Evolutionary conservation across 2,329 filamentous ascomycete genomes (phyloP).

Genomic region (Neocucurbitaria cava): DNA sequence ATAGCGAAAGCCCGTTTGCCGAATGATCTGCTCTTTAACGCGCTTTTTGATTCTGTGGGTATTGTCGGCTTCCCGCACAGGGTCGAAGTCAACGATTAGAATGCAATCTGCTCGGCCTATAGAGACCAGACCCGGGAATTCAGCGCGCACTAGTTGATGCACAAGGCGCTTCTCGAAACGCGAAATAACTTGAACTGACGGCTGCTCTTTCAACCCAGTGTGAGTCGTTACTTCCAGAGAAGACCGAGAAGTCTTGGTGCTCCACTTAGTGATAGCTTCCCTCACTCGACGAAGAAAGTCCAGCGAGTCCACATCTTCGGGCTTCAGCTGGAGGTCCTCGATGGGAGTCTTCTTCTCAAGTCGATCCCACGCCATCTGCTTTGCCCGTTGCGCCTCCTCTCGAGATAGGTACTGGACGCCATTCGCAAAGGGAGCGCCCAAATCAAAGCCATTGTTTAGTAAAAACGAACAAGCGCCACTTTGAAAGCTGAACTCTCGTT

Average conservation of each 20-base stretch:
- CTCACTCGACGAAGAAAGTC: conserved; percentile 59
- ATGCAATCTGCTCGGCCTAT: conserved; percentile 53
- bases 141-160: conserved; percentile 69
- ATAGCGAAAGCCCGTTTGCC: conserved; percentile 59
- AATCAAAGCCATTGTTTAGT: conserved; percentile 63
- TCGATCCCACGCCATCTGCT: conserved; percentile 53
- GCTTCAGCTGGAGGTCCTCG: conserved; percentile 58
- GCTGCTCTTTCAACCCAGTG: conserved; percentile 30
- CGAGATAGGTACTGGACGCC: conserved; percentile 70
- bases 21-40: conserved; percentile 50
- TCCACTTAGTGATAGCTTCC: conserved; percentile 57
- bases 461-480: conserved; percentile 69
- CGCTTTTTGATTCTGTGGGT: conserved; percentile 45
- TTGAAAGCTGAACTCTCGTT: conserved; percentile 66
- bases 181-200: conserved; percentile 28
- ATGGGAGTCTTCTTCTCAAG: conserved; percentile 46
- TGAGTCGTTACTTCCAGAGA: conserved; percentile 39
- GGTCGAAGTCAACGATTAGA: conserved; percentile 51
- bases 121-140: conserved; percentile 60
- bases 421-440: conserved; percentile 61
- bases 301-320: conserved; percentile 60
- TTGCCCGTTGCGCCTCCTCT: conserved; percentile 61
- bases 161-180: conserved; percentile 70
- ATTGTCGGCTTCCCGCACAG: conserved; percentile 53
- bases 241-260: conserved; percentile 23